Percentiles rank a stretch among this genome's conserved stretches.
Evolutionary conservation across 768 basidiomycete species (phyloP).

Genomic region (Leccinum pellstonianum): DNA sequence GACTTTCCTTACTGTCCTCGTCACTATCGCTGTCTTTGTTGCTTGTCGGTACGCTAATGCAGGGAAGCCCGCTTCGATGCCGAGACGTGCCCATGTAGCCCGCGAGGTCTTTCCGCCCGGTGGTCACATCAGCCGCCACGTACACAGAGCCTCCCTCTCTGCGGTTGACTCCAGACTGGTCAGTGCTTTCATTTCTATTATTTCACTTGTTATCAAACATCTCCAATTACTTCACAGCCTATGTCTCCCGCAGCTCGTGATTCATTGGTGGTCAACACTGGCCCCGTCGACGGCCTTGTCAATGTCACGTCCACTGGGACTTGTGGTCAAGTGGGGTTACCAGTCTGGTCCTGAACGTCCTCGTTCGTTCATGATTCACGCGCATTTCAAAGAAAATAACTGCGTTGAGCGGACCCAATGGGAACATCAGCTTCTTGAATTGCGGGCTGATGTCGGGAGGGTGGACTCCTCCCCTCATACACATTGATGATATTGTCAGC

Average conservation of each 20-base stretch:
- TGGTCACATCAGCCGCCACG: not conserved
- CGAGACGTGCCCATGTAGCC: not conserved
- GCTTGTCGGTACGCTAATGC: not conserved
- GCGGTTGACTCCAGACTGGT: not conserved
- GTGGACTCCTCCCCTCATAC: constrained; percentile 72
- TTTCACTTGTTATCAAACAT: not conserved
- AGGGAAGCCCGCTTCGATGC: not conserved
- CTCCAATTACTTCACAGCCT: not conserved
- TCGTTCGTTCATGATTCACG: constrained; percentile 4
- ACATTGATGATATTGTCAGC: constrained; percentile 48
- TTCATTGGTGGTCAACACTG: not conserved
- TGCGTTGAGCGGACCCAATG: constrained; percentile 59
- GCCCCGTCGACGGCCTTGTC: constrained; percentile 30
- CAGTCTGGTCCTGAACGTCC: constrained; percentile 32
- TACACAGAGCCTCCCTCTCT: not conserved
- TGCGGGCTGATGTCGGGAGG: constrained; percentile 64
- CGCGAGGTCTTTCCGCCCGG: not conserved
- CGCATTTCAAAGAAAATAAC: constrained; percentile 45
- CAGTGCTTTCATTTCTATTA: not conserved
- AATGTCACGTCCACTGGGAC: constrained; percentile 30
- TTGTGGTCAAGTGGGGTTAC: constrained; percentile 55
- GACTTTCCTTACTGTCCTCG: not conserved
- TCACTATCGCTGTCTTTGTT: not conserved
- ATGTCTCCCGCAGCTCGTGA: not conserved
- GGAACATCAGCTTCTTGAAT: constrained; percentile 73